phyloP scores from a whole-genome alignment of 257 asterid genomes.

The Penstemon newberryi region DNA sequence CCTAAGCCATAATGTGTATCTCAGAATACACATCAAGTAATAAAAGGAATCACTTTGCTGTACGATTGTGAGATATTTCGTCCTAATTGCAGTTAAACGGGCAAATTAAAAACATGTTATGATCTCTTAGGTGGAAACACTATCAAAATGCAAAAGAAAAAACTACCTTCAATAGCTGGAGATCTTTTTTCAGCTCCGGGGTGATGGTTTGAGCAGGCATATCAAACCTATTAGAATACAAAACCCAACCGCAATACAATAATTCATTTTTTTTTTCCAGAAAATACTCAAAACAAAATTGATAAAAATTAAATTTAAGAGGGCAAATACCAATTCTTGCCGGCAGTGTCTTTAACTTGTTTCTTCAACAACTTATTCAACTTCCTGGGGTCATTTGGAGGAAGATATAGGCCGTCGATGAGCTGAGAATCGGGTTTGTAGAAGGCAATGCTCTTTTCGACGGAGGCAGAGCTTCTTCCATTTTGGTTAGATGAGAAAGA shows the following conservation, averaged over 20 bases:
- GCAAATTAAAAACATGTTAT: neutral
- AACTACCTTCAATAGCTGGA: slow-evolving; percentile 73
- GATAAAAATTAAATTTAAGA: slow-evolving; percentile 2
- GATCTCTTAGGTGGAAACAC: neutral
- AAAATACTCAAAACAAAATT: too few relatives aligned
- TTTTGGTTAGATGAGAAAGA: slow-evolving; percentile 35
- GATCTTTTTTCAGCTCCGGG: slow-evolving; percentile 85
- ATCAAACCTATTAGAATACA: slow-evolving; percentile 63
- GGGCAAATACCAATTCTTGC: slow-evolving; percentile 64
- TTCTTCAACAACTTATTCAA: slow-evolving; percentile 60
- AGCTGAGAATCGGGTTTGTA: slow-evolving; percentile 58
- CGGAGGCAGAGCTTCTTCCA: slow-evolving; percentile 8
- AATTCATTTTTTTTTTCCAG: too few relatives aligned
- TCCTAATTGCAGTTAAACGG: neutral
- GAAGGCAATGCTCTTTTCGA: slow-evolving; percentile 30
- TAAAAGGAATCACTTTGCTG: neutral
- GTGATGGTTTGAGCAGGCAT: slow-evolving; percentile 90
- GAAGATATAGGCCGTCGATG: slow-evolving; percentile 77
- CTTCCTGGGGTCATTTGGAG: slow-evolving; percentile 80
- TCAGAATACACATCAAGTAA: neutral
- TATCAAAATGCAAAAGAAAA: neutral
- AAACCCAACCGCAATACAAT: too few relatives aligned
- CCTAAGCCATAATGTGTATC: neutral
- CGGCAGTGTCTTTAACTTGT: slow-evolving; percentile 83
- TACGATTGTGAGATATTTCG: too few relatives aligned